These are phyloP conservation scores for Yamadazyma sp. DNA, from an alignment of 805 yeast genomes.

Conservation along the genomic window DNA sequence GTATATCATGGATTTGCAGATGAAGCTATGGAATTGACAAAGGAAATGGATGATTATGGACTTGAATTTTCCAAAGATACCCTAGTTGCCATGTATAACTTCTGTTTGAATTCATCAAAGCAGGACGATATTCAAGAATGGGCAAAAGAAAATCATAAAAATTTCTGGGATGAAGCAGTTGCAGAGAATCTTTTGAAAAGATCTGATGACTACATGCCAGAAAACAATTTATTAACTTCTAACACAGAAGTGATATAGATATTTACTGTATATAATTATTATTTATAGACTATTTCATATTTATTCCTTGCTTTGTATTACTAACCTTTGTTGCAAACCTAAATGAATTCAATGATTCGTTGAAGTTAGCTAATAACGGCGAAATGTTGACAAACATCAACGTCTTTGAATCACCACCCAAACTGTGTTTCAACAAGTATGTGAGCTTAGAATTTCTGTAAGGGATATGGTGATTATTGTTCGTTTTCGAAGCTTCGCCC, in stretches of 20 bases:
- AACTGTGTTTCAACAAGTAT: conserved; percentile 75
- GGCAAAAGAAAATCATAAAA: conserved; percentile 27
- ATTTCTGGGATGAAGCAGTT: conserved; percentile 25
- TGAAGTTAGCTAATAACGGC: conserved; percentile 56
- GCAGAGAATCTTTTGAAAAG: conserved; percentile 23
- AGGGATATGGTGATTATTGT: conserved; percentile 52
- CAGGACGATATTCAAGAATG: conserved; percentile 31
- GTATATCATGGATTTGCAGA: conserved; percentile 61
- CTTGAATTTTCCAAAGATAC: conserved; percentile 43
- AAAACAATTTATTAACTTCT: conserved; percentile 25
- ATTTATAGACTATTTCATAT: conserved; percentile 1
- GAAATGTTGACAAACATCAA: conserved; percentile 91
- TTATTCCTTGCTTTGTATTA: conserved; percentile 35
- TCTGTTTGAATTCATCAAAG: conserved; percentile 28
- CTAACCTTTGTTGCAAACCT: conserved; percentile 87
- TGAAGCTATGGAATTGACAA: conserved; percentile 52
- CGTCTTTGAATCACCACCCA: conserved; percentile 84
- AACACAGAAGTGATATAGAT: too few relatives aligned
- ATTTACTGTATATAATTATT: too few relatives aligned
- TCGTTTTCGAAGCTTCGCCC: conserved; percentile 25
- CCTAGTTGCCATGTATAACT: conserved; percentile 46
- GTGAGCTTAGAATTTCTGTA: conserved; percentile 75
- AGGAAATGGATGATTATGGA: conserved; percentile 47
- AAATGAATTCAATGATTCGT: conserved; percentile 80
- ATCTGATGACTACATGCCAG: conserved; percentile 30